phyloP scores from a whole-genome alignment of 495 filamentous ascomycete species.

The Penicillium longicatenatum region DNA sequence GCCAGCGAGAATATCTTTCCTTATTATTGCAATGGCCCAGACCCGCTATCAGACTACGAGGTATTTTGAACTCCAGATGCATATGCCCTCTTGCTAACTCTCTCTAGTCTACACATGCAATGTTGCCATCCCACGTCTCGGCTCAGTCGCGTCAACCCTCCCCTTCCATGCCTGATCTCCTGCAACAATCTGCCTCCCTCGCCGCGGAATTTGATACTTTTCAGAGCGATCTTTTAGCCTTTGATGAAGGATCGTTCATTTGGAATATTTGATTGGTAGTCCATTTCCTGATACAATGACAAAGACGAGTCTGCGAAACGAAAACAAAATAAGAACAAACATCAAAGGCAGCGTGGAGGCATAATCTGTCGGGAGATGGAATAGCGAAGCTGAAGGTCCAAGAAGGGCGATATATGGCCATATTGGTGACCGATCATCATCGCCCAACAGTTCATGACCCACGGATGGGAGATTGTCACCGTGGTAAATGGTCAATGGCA shows the following conservation, averaged over 20 bases:
- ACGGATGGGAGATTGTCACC: no score
- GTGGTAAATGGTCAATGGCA: no score
- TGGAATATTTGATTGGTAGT: constrained; percentile 21
- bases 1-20: constrained; percentile 5
- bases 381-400: no score
- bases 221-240: constrained; percentile 24
- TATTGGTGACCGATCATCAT: no score
- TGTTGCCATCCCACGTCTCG: not conserved
- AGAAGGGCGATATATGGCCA: no score
- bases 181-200: constrained; percentile 18
- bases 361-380: constrained; percentile 9
- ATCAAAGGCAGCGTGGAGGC: no score
- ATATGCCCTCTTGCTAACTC: not conserved
- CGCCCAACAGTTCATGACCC: no score
- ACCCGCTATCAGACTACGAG: not conserved
- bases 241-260: constrained; percentile 25
- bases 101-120: not conserved
- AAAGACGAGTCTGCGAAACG: no score
- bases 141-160: constrained; percentile 1
- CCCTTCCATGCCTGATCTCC: constrained; percentile 10
- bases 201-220: constrained; percentile 25
- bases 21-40: not conserved
- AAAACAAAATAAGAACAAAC: no score
- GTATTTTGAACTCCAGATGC: not conserved
- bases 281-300: not conserved